Evolutionary conservation across 495 filamentous ascomycete genomes (phyloP).

Genomic region (Jackrogersella minutella): DNA sequence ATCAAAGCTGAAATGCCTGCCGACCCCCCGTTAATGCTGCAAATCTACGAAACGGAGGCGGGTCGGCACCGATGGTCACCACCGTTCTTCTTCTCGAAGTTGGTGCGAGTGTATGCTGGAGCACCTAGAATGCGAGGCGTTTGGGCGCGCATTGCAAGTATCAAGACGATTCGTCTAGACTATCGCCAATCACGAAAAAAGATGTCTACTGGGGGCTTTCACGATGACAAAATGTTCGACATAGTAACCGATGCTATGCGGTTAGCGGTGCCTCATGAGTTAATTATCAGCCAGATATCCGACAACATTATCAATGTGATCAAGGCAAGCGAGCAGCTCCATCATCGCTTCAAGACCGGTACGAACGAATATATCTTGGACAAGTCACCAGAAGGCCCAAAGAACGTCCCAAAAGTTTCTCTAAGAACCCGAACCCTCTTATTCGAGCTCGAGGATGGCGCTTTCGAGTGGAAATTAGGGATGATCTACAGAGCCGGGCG

Average conservation of each 20-base stretch:
- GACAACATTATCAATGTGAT: constrained; percentile 90
- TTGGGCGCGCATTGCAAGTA: constrained; percentile 85
- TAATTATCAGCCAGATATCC: constrained; percentile 87
- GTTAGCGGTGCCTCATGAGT: constrained; percentile 89
- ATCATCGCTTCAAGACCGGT: constrained; percentile 86
- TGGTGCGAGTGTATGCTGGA: constrained; percentile 84
- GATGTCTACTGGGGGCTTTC: constrained; percentile 61
- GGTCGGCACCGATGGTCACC: constrained; percentile 85
- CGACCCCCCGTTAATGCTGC: constrained; percentile 89
- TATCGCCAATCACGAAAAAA: constrained; percentile 78
- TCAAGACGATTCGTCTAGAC: constrained; percentile 82
- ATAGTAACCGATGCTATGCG: constrained; percentile 85
- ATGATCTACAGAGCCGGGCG: constrained; percentile 89
- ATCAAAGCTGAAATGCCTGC: constrained; percentile 86
- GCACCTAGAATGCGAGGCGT: constrained; percentile 79
- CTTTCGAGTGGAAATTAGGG: constrained; percentile 96
- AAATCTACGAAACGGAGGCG: constrained; percentile 79
- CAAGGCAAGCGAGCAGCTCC: constrained; percentile 88
- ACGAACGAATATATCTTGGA: constrained; percentile 87
- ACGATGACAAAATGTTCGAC: constrained; percentile 85
- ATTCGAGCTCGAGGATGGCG: constrained; percentile 93
- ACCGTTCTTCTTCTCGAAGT: constrained; percentile 77
- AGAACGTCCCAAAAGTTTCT: constrained; percentile 82
- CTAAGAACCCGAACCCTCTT: constrained; percentile 80
- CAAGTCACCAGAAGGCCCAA: constrained; percentile 83